Base-by-base conservation (phyloP, 257 asterid genomes). In the Misopates orontium region DNA sequence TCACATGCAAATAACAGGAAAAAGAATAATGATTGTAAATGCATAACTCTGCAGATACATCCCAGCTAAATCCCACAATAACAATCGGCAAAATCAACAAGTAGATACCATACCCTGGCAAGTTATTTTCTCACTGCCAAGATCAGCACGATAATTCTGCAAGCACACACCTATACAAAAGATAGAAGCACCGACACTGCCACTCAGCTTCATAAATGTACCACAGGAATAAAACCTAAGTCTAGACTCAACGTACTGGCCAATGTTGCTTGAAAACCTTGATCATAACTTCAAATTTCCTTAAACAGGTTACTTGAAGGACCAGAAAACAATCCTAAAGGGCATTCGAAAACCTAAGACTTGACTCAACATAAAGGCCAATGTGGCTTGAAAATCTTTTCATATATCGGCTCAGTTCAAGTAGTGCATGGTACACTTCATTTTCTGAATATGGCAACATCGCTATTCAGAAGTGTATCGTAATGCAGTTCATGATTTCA, bases 1-100 rank as follows among this genome's bases (percentile, higher is more conserved):
- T 45, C 41, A 28, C 39, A 48, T 18, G 60, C 50, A 64, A 58
- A 19, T 61, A 62, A 71, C 36, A 50, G 16, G 18, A 18, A 53
- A 47, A 56, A 21, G 13, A 18, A 55, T 32, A 14, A 50, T 28
- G 36, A 18, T 48, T 24, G 55, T 12, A 22, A 21, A 16, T 17
- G 12, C 6, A 10, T 9, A 18, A 40, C 48, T 32, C 16, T 21
- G 12, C 21, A 11, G n/a, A 24, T 2, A 8, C 8, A 55, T 23
- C 17, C 64, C 44, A 67, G 4, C 20, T 23, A 8, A 20, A 25
- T 56, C 55, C 14, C 5, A 17, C 42, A 36, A 9, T 36, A 3
- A 5, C 8, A 9, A 16, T 13, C 67, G 36, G 52, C 59, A n/a
- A 49, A n/a, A 24, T 66, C 18, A n/a, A 61, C 65, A 69, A 28